Base-by-base conservation (phyloP, 768 basidiomycete genomes). In the Pulveroboletus sp. region DNA sequence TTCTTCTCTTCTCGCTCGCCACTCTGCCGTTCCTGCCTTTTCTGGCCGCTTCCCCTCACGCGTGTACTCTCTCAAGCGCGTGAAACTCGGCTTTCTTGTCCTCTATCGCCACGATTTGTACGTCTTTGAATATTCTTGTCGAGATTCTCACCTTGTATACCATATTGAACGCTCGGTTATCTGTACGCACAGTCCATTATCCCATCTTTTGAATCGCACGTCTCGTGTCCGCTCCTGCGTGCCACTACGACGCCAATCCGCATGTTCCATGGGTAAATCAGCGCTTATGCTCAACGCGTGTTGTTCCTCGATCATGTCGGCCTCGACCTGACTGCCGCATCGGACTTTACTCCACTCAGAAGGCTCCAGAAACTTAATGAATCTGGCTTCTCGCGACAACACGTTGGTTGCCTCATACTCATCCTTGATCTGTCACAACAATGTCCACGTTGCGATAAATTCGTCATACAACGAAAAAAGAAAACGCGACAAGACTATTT, bases 261-360 rank as follows among this genome's bases (percentile, higher is more conserved):
- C 68, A 59, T 58, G 64, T 67, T 64, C 45, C 57, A 66, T 58
- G 65, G 71, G 67, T 71, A 69, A 74, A 71, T 71, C 71, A 71
- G 73, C 73, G 73, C 75, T 77, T 75, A 73, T 71, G 63, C 61
- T 60, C 57, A 69, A 76, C 82, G 78, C 82, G 77, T 85, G 84
- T 77, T 71, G 74, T 72, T 69, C 70, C 72, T 77, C 81, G 83
- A 88, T 86, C 83, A 77, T 64, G 67, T 71, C 74, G 73, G 74
- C 74, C 77, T 74, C 72, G 73, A 73, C 62, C 73, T 74, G 74
- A 67, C 69, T 73, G 76, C 61, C 57, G 42, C 62, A 65, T 78
- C 80, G 80, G 81, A 75, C 70, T 69, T 76, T 77, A 75, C 83
- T 85, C 85, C 84, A 88, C 83, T 75, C 71, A 76, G 79, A 80